These are phyloP conservation scores for Nothopassalora personata DNA, from an alignment of 2,329 filamentous ascomycete genomes.

Conservation along the genomic window DNA sequence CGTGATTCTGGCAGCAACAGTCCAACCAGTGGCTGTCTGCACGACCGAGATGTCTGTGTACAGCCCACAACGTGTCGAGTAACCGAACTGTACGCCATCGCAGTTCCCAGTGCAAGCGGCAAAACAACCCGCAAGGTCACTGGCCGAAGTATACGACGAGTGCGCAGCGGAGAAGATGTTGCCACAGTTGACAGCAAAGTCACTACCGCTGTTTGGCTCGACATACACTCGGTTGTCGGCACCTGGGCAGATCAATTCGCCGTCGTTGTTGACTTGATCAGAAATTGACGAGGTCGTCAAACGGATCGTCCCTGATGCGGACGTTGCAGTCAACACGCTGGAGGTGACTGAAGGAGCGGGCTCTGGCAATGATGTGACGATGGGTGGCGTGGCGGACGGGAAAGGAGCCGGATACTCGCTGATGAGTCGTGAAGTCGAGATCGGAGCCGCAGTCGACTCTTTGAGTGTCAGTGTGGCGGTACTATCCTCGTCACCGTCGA, in stretches of 20 bases:
- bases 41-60: slow-evolving; percentile 19
- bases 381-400: slow-evolving; percentile 1
- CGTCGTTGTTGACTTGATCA: slow-evolving; percentile 5
- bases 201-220: slow-evolving; percentile 8
- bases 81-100: slow-evolving; percentile 20
- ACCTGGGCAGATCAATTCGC: slow-evolving; percentile 14
- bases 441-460: not conserved
- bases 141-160: slow-evolving; percentile 15
- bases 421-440: slow-evolving; percentile 7
- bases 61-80: slow-evolving; percentile 17
- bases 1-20: slow-evolving; percentile 16
- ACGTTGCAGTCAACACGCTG: not conserved
- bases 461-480: not conserved
- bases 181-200: slow-evolving; percentile 19
- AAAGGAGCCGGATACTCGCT: slow-evolving; percentile 15
- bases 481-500: slow-evolving; percentile 9
- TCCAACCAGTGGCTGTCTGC: slow-evolving; percentile 16
- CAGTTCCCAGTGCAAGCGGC: slow-evolving; percentile 20
- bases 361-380: slow-evolving; percentile 2
- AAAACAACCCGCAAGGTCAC: slow-evolving; percentile 16
- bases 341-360: slow-evolving; percentile 1
- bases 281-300: not conserved
- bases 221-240: slow-evolving; percentile 15
- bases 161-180: slow-evolving; percentile 17
- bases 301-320: not conserved